Base-by-base conservation (phyloP, 305 asterid species). In the Stenogyne calaminthoides region DNA sequence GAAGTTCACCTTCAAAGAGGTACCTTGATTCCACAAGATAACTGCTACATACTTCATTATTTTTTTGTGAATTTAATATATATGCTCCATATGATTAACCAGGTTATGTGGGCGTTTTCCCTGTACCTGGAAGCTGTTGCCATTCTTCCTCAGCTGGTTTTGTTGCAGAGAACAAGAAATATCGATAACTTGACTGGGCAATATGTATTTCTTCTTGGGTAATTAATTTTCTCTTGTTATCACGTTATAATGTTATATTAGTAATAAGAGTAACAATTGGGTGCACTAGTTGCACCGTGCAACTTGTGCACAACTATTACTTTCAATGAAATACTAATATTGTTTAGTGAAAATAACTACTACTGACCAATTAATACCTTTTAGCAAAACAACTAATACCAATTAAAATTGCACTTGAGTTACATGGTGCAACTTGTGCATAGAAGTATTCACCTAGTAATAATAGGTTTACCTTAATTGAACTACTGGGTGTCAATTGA, bases 131-230 rank as follows among this genome's bases (percentile, higher is more conserved):
- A 93, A 84, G 97, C 98, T 78, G 96, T 91, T 58, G 97, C 98
- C 79, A 93, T 93, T 71, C 87, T 93, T 83, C 98, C 98, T 72
- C 98, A 93, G 91, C 90, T 93, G 65, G 89, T 93, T 69, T 83
- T 93, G 86, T 79, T 93, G 85, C 98, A 93, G 82, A 85, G 97
- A 80, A 93, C 98, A 59, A 89, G 98, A 80, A 93, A 93, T 76
- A 89, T 93, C 15, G 98, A 93, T 85, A 93, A 93, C 81, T 88
- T 93, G 87, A 93, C 98, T 20, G 98, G 97, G 56, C 98, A 93
- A 88, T 93, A 93, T 75, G 91, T 93, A 73, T 73, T 93, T 61
- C 96, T 93, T 76, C 85, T 93, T 9, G 98, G 98, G 98, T 93
- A 84, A 83, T 60, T 55, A 16, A 70, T 69, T 42, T 19, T 55